phyloP scores from a whole-genome alignment of 768 basidiomycete genomes.

The Podaxis sp. region DNA sequence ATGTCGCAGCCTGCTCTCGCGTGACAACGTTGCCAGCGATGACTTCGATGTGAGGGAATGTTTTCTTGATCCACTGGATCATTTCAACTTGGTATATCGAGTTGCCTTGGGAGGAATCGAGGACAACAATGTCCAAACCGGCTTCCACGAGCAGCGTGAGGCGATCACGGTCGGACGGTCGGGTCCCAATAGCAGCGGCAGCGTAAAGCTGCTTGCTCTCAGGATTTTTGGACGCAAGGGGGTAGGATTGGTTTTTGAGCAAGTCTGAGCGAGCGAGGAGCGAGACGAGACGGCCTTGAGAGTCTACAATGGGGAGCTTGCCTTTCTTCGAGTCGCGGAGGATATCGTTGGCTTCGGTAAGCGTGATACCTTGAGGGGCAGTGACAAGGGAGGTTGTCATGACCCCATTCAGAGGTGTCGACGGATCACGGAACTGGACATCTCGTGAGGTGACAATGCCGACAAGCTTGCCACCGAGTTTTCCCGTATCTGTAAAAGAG shows the following conservation, averaged over 20 bases:
- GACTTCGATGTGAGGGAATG: constrained; percentile 84
- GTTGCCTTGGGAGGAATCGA: constrained; percentile 98
- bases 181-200: constrained; percentile 94
- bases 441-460: constrained; percentile 98
- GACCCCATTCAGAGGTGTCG: constrained; percentile 68
- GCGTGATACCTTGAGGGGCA: constrained; percentile 84
- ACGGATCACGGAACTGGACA: constrained; percentile 82
- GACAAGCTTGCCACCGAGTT: constrained; percentile 86
- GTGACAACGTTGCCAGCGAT: constrained; percentile 99
- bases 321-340: constrained; percentile 97
- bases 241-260: constrained; percentile 96
- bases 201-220: constrained; percentile 94
- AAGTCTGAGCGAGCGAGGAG: constrained; percentile 97
- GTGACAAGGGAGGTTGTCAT: constrained; percentile 92
- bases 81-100: constrained; percentile 93
- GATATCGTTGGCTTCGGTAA: constrained; percentile 89
- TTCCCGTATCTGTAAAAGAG: constrained; percentile 68
- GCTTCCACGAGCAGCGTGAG: constrained; percentile 87
- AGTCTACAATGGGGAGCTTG: constrained; percentile 77
- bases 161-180: constrained; percentile 83
- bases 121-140: constrained; percentile 90
- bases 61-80: constrained; percentile 89
- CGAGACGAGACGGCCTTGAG: constrained; percentile 53
- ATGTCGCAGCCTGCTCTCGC: constrained; percentile 91
- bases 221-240: constrained; percentile 89